A percentile compares a stretch with the other conserved stretches of the same genome.
Evolutionary conservation across 805 yeast species (phyloP).

Genomic region (Myxozyma vanderwaltii): DNA sequence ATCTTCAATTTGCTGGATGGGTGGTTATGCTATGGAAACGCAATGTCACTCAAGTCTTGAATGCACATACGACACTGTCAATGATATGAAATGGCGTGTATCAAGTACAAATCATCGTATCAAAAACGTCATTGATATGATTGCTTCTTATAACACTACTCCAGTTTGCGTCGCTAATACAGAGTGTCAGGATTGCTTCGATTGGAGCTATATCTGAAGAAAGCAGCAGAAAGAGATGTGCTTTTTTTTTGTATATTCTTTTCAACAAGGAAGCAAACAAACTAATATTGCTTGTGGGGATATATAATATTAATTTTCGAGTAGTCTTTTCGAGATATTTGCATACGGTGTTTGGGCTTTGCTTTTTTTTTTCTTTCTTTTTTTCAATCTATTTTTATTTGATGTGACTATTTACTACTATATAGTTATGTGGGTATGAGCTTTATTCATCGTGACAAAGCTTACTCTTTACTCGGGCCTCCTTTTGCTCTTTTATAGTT

Average conservation of each 20-base stretch:
- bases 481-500: too few relatives aligned
- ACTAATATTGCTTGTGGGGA: too few relatives aligned
- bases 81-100: constrained; percentile 80
- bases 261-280: too few relatives aligned
- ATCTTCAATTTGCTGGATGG: constrained; percentile 82
- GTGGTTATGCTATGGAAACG: constrained; percentile 97
- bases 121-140: constrained; percentile 80
- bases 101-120: constrained; percentile 86
- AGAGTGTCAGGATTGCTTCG: constrained; percentile 33
- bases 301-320: neutral
- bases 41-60: constrained; percentile 88
- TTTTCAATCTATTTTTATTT: too few relatives aligned
- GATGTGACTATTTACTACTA: too few relatives aligned
- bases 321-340: neutral
- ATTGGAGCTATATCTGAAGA: constrained; percentile 29
- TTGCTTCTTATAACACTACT: constrained; percentile 71
- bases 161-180: constrained; percentile 56
- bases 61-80: constrained; percentile 87
- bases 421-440: too few relatives aligned
- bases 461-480: too few relatives aligned
- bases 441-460: too few relatives aligned
- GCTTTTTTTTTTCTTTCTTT: neutral
- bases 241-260: too few relatives aligned
- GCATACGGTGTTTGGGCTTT: constrained; percentile 15
- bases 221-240: too few relatives aligned